Percentiles rank a stretch among this genome's conserved stretches.
Evolutionary conservation across 306 rosid species (phyloP).

Genomic region (Pachyrhizus erosus): DNA sequence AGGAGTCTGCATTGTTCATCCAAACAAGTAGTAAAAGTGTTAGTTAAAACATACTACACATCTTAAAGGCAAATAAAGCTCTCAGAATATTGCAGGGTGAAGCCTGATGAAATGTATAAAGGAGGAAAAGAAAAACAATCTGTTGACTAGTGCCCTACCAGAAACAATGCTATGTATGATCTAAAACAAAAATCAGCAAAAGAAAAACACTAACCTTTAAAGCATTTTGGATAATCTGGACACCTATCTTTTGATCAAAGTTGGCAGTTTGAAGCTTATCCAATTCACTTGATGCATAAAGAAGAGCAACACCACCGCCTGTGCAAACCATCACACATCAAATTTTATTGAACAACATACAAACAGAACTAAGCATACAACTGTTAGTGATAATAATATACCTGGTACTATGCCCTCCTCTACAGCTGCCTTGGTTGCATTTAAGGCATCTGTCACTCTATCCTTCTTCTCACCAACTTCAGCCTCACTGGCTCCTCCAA

Average conservation of each 20-base stretch:
- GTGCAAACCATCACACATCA: background rate
- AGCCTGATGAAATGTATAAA: background rate
- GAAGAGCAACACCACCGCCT: slow-evolving; percentile 98
- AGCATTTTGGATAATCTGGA: slow-evolving; percentile 97
- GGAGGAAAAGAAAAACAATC: background rate
- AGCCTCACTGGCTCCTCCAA: slow-evolving; percentile 98
- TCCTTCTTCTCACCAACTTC: slow-evolving; percentile 97
- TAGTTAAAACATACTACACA: background rate
- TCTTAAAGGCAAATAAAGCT: background rate
- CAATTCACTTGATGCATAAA: slow-evolving; percentile 88
- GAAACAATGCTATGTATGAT: background rate
- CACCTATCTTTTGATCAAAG: slow-evolving; percentile 95
- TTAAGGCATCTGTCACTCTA: slow-evolving; percentile 94
- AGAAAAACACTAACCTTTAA: slow-evolving; percentile 57
- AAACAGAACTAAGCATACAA: background rate
- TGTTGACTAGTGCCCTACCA: background rate
- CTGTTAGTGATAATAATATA: slow-evolving; percentile 4
- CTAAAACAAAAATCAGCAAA: background rate
- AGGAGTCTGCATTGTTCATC: slow-evolving; percentile 69
- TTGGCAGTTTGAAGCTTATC: slow-evolving; percentile 82
- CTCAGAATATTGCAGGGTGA: background rate
- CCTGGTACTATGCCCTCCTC: slow-evolving; percentile 98
- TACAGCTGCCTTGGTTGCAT: slow-evolving; percentile 97
- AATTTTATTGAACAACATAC: background rate
- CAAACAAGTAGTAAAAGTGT: background rate